A percentile compares a stretch with the other conserved stretches of the same genome.
Conservation (phyloP, 345 rosid genomes). For the Nephelium lappaceum region DNA sequence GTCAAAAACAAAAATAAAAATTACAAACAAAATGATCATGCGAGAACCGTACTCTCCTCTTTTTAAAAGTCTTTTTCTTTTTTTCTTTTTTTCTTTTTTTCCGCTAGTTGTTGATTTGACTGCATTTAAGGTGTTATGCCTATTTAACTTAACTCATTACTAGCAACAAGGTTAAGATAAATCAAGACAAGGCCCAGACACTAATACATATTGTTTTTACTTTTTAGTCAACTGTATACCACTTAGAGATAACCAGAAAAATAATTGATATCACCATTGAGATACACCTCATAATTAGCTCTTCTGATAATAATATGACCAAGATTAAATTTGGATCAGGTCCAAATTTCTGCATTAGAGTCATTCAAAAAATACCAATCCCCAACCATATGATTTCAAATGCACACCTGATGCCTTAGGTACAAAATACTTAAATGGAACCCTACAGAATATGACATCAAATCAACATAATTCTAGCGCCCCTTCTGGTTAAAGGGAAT, state of each 20-base stretch:
- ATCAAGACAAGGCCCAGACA: background rate
- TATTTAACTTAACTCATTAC: background rate
- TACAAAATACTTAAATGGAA: background rate
- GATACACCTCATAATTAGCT: background rate
- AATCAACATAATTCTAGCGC: background rate
- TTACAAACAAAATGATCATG: background rate
- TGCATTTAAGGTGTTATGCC: background rate
- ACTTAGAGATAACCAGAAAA: background rate
- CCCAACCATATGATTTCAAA: background rate
- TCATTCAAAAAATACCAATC: background rate
- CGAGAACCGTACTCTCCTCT: background rate
- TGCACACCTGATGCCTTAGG: background rate
- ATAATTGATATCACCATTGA: background rate
- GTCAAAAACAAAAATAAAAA: background rate
- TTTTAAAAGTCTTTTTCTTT: background rate
- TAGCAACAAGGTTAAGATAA: background rate
- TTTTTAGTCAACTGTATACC: background rate
- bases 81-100: background rate
- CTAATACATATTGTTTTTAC: too few species aligned
- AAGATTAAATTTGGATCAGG: background rate
- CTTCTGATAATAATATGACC: background rate
- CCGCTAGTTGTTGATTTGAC: background rate
- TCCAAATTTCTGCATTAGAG: background rate
- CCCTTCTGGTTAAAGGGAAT: background rate
- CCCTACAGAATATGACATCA: background rate